Percentiles rank a stretch among this genome's conserved stretches.
phyloP scores from a whole-genome alignment of 2,329 filamentous ascomycete species.

The Colletotrichum agaves region DNA sequence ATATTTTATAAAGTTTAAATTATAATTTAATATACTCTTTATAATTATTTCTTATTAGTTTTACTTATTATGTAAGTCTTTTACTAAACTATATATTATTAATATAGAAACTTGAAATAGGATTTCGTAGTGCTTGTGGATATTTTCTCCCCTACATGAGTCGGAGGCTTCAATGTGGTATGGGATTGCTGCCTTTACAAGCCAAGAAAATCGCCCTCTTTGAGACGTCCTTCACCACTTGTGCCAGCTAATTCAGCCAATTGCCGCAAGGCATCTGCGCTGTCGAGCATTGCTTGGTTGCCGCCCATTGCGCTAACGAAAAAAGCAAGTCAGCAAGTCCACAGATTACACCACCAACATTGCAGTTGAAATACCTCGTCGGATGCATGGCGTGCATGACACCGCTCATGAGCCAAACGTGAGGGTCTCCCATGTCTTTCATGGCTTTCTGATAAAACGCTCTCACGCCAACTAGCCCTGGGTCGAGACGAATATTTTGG shows the following conservation, averaged over 20 bases:
- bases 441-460: neutral
- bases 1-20: no score
- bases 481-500: neutral
- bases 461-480: neutral
- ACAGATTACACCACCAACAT: neutral
- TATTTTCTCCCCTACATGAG: no score
- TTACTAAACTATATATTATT: no score
- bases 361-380: neutral
- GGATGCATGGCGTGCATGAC: slow-evolving; percentile 4
- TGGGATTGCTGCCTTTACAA: no score
- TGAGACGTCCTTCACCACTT: no score
- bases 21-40: no score
- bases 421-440: neutral
- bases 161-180: no score
- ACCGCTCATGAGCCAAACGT: neutral
- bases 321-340: neutral
- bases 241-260: neutral
- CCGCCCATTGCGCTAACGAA: neutral
- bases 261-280: neutral
- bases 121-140: no score
- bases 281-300: slow-evolving; percentile 5
- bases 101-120: no score
- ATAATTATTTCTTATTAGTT: no score
- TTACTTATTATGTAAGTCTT: no score
- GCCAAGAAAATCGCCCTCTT: no score